phyloP scores from a whole-genome alignment of 2,329 filamentous ascomycete genomes.

The Lecanicillium sp. region DNA sequence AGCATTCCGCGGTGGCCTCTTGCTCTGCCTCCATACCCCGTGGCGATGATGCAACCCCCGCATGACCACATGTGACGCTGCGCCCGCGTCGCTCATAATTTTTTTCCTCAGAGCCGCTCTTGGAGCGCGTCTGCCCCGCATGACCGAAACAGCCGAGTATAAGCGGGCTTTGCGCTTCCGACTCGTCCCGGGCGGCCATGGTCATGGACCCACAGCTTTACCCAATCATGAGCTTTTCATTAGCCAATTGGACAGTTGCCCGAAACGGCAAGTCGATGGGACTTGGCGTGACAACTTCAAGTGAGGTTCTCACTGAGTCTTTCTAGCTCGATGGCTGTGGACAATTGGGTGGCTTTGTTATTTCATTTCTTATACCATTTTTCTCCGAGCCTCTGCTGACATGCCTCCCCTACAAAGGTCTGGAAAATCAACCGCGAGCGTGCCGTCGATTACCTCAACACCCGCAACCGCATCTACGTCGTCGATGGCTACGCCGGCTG shows the following conservation, averaged over 20 bases:
- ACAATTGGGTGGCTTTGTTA: conserved; percentile 11
- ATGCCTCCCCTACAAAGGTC: conserved; percentile 50
- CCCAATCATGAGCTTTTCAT: conserved; percentile 6
- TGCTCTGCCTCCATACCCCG: too few species aligned
- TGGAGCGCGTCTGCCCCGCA: conserved; percentile 6
- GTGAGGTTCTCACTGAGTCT: background rate
- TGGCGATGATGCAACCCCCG: conserved; percentile 8
- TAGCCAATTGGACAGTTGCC: conserved; percentile 5
- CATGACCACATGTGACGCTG: conserved; percentile 7
- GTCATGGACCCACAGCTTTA: background rate
- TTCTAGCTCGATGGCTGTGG: conserved; percentile 10
- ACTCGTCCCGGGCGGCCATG: conserved; percentile 5
- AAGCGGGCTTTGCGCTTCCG: conserved; percentile 9
- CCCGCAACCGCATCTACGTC: conserved; percentile 96
- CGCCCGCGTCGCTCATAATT: background rate
- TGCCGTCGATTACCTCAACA: conserved; percentile 98
- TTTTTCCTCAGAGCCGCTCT: background rate
- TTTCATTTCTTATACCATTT: background rate
- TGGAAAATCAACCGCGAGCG: conserved; percentile 99
- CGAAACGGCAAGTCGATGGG: conserved; percentile 2
- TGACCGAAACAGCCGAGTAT: conserved; percentile 9
- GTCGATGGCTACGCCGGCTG: conserved; percentile 95
- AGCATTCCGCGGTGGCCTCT: too few species aligned
- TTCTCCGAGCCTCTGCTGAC: conserved; percentile 17
- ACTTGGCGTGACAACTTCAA: background rate